Evolutionary conservation across 345 rosid species (phyloP).

Genomic region (Eucalyptus curtisii): DNA sequence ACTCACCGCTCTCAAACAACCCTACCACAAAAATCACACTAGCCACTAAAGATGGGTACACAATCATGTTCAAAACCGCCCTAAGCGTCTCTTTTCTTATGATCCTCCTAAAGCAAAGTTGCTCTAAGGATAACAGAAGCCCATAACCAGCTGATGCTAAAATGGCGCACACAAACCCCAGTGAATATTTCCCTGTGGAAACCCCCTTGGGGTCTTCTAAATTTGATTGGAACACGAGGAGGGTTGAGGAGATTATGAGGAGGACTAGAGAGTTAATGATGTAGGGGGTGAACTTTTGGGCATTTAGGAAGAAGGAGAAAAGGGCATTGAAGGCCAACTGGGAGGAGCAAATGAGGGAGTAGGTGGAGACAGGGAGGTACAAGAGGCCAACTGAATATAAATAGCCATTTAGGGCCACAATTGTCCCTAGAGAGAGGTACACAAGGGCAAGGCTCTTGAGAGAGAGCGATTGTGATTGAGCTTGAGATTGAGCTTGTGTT

Average conservation of each 20-base stretch:
- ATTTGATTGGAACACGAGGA: slow-evolving; percentile 13
- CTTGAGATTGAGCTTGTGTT: background rate
- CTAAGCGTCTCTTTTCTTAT: slow-evolving; percentile 3
- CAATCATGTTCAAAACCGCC: slow-evolving; percentile 18
- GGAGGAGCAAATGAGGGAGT: slow-evolving; percentile 20
- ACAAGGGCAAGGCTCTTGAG: slow-evolving; percentile 1
- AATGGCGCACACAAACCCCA: slow-evolving; percentile 29
- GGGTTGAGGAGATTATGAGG: slow-evolving; percentile 25
- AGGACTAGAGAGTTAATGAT: slow-evolving; percentile 22
- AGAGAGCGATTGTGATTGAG: background rate
- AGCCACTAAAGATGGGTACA: slow-evolving; percentile 8
- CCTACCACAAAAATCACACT: slow-evolving; percentile 3
- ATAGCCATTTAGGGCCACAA: slow-evolving; percentile 1
- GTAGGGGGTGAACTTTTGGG: slow-evolving; percentile 27
- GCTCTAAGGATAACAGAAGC: slow-evolving; percentile 1
- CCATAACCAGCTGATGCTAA: slow-evolving; percentile 19
- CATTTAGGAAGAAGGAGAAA: slow-evolving; percentile 28
- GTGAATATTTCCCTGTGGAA: background rate
- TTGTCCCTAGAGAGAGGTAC: slow-evolving; percentile 3
- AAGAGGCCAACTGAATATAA: slow-evolving; percentile 22
- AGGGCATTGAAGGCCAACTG: slow-evolving; percentile 34
- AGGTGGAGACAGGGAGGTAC: slow-evolving; percentile 36
- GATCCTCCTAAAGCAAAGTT: slow-evolving; percentile 10
- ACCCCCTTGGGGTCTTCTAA: background rate
- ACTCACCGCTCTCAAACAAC: slow-evolving; percentile 30